Conservation (phyloP, 352 stramenopile genomes). For the Phytophthora parvispora region DNA sequence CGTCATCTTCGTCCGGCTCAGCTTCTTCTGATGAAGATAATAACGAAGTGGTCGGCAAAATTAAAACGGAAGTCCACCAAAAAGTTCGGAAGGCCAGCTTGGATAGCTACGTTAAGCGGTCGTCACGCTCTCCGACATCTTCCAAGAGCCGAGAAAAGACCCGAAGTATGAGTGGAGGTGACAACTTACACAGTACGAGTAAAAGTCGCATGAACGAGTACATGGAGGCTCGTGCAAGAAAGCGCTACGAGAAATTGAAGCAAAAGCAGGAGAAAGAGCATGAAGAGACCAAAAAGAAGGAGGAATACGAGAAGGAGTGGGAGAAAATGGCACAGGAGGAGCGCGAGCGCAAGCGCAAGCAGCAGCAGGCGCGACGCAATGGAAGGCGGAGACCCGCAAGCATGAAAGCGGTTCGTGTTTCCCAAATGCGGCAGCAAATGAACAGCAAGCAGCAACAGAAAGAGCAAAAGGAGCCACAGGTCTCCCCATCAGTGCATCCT, state of each 20-base stretch:
- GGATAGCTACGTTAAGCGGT: constrained; percentile 26
- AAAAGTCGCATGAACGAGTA: constrained; percentile 92
- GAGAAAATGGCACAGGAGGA: constrained; percentile 91
- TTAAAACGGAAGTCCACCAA: constrained; percentile 32
- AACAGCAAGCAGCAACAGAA: constrained; percentile 75
- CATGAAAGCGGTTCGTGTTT: constrained; percentile 87
- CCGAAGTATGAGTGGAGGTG: constrained; percentile 43
- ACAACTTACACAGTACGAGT: constrained; percentile 45
- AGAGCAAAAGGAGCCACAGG: constrained; percentile 39
- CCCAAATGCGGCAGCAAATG: constrained; percentile 88
- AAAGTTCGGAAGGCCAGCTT: constrained; percentile 38
- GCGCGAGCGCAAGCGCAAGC: constrained; percentile 82
- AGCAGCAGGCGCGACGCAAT: constrained; percentile 76
- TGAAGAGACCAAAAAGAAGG: constrained; percentile 80
- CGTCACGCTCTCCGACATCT: constrained; percentile 43
- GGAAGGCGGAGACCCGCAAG: constrained; percentile 76
- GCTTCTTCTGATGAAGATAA: constrained; percentile 35
- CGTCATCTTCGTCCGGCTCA: constrained; percentile 37
- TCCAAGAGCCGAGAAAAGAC: constrained; percentile 54
- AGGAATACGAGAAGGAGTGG: constrained; percentile 92
- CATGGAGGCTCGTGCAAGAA: constrained; percentile 85
- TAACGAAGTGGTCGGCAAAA: constrained; percentile 6
- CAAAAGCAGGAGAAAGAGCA: constrained; percentile 79
- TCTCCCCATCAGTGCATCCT: constrained; percentile 14
- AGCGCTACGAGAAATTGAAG: constrained; percentile 83